A percentile compares a stretch with the other conserved stretches of the same genome.
These are phyloP conservation scores for Actinomucor elegans DNA, from an alignment of 371 early-diverging fungal genomes.

Conservation along the genomic window DNA sequence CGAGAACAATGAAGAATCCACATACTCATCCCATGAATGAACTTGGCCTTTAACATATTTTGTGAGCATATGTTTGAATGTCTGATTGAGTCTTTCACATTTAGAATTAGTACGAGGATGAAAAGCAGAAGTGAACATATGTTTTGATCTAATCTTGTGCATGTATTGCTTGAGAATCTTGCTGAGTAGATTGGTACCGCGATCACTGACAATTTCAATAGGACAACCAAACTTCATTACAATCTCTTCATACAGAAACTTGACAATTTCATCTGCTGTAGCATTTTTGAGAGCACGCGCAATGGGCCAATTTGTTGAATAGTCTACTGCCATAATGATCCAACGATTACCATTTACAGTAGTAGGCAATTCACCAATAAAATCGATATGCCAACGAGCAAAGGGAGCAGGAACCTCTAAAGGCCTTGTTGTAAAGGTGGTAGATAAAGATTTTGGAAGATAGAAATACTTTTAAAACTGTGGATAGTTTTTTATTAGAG, in stretches of 20 bases:
- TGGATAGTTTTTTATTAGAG: too few species aligned
- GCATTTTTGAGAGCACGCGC: constrained; percentile 21
- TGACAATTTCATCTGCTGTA: constrained; percentile 2
- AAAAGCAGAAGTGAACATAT: background rate
- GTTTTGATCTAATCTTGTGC: background rate
- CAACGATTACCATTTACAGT: constrained; percentile 12
- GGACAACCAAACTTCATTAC: constrained; percentile 34
- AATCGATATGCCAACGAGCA: constrained; percentile 16
- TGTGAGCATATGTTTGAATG: background rate
- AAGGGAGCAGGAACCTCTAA: constrained; percentile 8
- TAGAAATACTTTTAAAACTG: too few species aligned
- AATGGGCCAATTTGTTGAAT: constrained; percentile 38
- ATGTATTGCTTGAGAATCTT: background rate
- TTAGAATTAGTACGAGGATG: constrained; percentile 20
- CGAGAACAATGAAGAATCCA: constrained; percentile 9
- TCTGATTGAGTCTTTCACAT: constrained; percentile 24
- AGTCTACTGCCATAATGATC: constrained; percentile 38
- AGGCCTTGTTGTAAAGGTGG: too few species aligned
- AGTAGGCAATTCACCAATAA: constrained; percentile 21
- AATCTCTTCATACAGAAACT: constrained; percentile 20
- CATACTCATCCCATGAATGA: constrained; percentile 2
- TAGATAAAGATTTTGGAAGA: too few species aligned
- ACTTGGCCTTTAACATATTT: constrained; percentile 8
- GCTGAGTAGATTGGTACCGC: constrained; percentile 21
- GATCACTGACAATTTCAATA: constrained; percentile 20